A percentile compares a stretch with the other conserved stretches of the same genome.
Conservation (phyloP, 2,329 filamentous ascomycete species). For the Diatrype stigma region DNA sequence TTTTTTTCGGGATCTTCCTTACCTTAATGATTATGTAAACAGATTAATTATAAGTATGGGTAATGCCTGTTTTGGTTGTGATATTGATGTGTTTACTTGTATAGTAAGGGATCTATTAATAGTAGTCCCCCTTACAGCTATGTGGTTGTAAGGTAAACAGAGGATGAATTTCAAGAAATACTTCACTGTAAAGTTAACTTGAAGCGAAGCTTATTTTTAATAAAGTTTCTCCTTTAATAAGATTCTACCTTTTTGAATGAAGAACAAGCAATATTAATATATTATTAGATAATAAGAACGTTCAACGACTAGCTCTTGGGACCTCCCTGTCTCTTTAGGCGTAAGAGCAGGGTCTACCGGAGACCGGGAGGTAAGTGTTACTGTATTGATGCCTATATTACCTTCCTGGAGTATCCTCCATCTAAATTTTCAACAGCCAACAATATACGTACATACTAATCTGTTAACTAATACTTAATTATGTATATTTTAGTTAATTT, state of each 20-base stretch:
- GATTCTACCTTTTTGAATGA: not conserved
- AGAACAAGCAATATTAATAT: not conserved
- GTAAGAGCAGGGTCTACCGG: not conserved
- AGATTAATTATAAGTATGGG: no score
- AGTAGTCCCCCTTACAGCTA: constrained; percentile 5
- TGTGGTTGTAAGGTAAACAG: constrained; percentile 1
- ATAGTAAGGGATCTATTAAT: no score
- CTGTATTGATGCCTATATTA: not conserved
- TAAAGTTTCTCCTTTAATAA: not conserved
- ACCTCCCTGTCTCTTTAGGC: not conserved
- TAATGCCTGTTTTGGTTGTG: no score
- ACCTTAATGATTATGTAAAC: no score
- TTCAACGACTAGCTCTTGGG: not conserved
- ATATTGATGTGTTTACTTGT: no score
- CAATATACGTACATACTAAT: not conserved
- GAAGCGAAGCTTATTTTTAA: not conserved
- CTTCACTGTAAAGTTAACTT: not conserved
- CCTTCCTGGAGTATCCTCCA: not conserved
- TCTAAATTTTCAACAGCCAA: not conserved
- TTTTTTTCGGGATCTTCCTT: no score
- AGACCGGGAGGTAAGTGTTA: not conserved
- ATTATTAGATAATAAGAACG: not conserved
- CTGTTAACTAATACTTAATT: not conserved
- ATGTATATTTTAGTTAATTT: not conserved
- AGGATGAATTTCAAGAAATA: constrained; percentile 5